A percentile compares a stretch with the other conserved stretches of the same genome.
Evolutionary conservation across 2,329 filamentous ascomycete species (phyloP).

Genomic region (Pseudonectria buxi): DNA sequence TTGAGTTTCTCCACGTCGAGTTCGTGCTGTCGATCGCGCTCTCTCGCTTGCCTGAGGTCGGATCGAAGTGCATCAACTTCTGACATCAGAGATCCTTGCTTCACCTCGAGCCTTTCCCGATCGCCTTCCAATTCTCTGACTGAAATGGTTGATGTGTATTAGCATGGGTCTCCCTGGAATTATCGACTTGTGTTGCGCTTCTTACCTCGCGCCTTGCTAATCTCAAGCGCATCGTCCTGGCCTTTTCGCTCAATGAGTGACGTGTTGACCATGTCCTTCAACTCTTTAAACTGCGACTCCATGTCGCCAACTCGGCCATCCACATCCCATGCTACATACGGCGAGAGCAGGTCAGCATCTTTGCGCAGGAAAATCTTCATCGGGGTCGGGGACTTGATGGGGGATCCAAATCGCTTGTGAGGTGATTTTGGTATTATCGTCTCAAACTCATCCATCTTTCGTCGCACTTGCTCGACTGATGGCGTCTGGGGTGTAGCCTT

Average conservation of each 20-base stretch:
- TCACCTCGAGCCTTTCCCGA: constrained; percentile 38
- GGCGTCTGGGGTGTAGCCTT: constrained; percentile 29
- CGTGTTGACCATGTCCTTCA: constrained; percentile 66
- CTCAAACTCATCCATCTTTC: constrained; percentile 27
- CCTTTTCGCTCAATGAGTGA: constrained; percentile 61
- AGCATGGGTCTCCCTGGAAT: too few relatives aligned
- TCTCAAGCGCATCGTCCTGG: constrained; percentile 65
- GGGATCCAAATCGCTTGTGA: constrained; percentile 3
- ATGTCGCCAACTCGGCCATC: constrained; percentile 69
- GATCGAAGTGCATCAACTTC: constrained; percentile 45
- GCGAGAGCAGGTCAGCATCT: constrained; percentile 63
- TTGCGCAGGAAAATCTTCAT: constrained; percentile 57
- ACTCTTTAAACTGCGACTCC: constrained; percentile 63
- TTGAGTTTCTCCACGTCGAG: constrained; percentile 30
- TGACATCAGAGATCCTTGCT: constrained; percentile 48
- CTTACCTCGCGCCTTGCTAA: constrained; percentile 70
- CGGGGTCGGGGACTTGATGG: constrained; percentile 37
- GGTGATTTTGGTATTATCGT: constrained; percentile 18
- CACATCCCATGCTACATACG: constrained; percentile 70
- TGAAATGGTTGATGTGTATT: constrained; percentile 18
- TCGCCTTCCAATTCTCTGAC: constrained; percentile 44
- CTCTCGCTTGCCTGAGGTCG: constrained; percentile 15
- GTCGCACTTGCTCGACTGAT: constrained; percentile 22
- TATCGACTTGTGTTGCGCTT: constrained; percentile 6
- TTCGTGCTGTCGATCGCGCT: constrained; percentile 29